These are phyloP conservation scores for Dothideomycetes sp. DNA, from an alignment of 2,329 filamentous ascomycete genomes.

Conservation along the genomic window DNA sequence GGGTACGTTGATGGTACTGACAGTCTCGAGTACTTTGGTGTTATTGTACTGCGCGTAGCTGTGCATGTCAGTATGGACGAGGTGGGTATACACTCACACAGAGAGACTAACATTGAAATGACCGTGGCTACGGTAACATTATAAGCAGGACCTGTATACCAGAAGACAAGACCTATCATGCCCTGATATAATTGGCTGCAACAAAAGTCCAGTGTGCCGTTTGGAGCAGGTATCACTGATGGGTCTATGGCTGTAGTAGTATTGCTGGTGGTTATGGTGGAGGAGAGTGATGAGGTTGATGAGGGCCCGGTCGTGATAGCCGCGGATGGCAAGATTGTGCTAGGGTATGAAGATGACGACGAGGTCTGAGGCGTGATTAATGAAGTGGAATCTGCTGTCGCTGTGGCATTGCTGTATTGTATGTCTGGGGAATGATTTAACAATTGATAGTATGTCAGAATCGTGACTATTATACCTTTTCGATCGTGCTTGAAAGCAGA, in stretches of 20 bases:
- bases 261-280: no score
- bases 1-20: not conserved
- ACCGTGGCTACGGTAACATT: not conserved
- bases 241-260: not conserved
- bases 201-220: not conserved
- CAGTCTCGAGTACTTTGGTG: not conserved
- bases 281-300: not conserved
- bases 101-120: not conserved
- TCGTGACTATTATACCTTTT: not conserved
- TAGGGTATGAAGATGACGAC: not conserved
- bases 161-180: not conserved
- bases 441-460: not conserved
- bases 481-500: not conserved
- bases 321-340: not conserved
- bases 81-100: not conserved
- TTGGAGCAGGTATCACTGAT: not conserved
- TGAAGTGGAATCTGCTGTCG: no score
- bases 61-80: not conserved
- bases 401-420: no score
- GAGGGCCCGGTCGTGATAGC: not conserved
- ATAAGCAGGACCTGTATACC: not conserved
- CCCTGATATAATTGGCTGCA: not conserved
- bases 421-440: not conserved
- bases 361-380: not conserved
- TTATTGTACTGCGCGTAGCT: not conserved